Evolutionary conservation across 2,329 filamentous ascomycete species (phyloP).

Genomic region (Sporothrix pallida): DNA sequence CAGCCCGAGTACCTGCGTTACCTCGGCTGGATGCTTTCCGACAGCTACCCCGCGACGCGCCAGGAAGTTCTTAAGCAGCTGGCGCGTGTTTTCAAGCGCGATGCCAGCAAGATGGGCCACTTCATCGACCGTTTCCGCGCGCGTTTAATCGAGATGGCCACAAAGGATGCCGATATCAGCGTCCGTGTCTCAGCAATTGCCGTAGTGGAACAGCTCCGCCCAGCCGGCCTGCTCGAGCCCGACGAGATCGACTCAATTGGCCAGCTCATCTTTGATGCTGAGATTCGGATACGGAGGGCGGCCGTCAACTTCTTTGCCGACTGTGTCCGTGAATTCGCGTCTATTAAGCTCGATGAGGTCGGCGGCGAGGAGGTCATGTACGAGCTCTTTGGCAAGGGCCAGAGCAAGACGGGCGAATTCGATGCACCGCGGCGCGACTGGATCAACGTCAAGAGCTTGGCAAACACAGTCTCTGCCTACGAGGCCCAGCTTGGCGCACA

Average conservation of each 20-base stretch:
- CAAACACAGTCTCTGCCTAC: slow-evolving; percentile 81
- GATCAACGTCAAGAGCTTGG: slow-evolving; percentile 90
- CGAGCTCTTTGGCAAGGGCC: slow-evolving; percentile 72
- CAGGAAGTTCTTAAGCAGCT: slow-evolving; percentile 88
- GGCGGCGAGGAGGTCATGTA: slow-evolving; percentile 78
- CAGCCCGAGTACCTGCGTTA: slow-evolving; percentile 91
- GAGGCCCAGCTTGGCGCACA: slow-evolving; percentile 68
- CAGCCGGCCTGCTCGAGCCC: slow-evolving; percentile 85
- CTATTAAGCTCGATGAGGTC: slow-evolving; percentile 80
- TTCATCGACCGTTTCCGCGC: slow-evolving; percentile 92
- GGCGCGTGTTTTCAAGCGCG: slow-evolving; percentile 76
- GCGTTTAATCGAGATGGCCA: slow-evolving; percentile 90
- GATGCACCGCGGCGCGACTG: slow-evolving; percentile 79
- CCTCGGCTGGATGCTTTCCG: slow-evolving; percentile 92
- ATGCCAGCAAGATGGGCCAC: slow-evolving; percentile 81
- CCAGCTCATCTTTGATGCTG: slow-evolving; percentile 85
- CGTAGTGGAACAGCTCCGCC: slow-evolving; percentile 79
- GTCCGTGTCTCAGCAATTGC: slow-evolving; percentile 83
- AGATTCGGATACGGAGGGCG: slow-evolving; percentile 82
- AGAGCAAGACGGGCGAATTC: slow-evolving; percentile 70
- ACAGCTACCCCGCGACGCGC: slow-evolving; percentile 74
- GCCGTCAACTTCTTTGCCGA: slow-evolving; percentile 90
- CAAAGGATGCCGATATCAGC: slow-evolving; percentile 77
- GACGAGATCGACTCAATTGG: slow-evolving; percentile 89
- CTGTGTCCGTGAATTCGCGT: slow-evolving; percentile 81